Evolutionary conservation across 331 rosid species (phyloP).

Genomic region (Rhamnella rubrinervis): DNA sequence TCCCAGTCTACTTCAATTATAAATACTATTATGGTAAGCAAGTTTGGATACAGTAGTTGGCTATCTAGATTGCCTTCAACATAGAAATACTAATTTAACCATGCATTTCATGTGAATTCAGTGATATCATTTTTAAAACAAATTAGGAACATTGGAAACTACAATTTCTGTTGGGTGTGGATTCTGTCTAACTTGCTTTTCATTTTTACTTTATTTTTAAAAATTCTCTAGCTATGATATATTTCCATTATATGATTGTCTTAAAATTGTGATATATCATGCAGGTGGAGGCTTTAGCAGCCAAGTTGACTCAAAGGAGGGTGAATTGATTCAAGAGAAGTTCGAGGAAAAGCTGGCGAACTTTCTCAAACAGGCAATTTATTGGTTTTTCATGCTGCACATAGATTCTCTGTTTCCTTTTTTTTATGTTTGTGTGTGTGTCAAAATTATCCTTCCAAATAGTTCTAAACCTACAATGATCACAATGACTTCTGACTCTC

Average conservation of each 20-base stretch:
- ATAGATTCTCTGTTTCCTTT: not conserved
- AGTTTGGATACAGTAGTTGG: too few species aligned
- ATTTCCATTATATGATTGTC: not conserved
- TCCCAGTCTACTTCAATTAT: too few species aligned
- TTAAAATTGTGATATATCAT: slow-evolving; percentile 10
- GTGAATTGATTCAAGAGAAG: slow-evolving; percentile 97
- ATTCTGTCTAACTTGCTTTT: not conserved
- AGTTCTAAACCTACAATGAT: not conserved
- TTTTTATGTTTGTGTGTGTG: too few species aligned
- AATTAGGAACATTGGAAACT: not conserved
- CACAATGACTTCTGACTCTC: not conserved
- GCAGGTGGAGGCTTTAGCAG: slow-evolving; percentile 98
- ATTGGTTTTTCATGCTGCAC: slow-evolving; percentile 10
- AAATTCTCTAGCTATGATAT: not conserved
- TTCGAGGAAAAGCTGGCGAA: slow-evolving; percentile 89
- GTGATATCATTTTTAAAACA: not conserved
- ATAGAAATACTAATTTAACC: too few species aligned
- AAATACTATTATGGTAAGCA: too few species aligned
- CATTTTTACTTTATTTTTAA: not conserved
- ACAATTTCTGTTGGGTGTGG: not conserved
- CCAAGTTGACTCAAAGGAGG: slow-evolving; percentile 94
- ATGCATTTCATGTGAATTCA: too few species aligned
- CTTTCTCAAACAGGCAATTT: slow-evolving; percentile 88
- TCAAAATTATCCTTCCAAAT: not conserved
- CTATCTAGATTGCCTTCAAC: too few species aligned